phyloP scores from a whole-genome alignment of 2,329 filamentous ascomycete genomes.

The Pseudodiploospora longispora region DNA sequence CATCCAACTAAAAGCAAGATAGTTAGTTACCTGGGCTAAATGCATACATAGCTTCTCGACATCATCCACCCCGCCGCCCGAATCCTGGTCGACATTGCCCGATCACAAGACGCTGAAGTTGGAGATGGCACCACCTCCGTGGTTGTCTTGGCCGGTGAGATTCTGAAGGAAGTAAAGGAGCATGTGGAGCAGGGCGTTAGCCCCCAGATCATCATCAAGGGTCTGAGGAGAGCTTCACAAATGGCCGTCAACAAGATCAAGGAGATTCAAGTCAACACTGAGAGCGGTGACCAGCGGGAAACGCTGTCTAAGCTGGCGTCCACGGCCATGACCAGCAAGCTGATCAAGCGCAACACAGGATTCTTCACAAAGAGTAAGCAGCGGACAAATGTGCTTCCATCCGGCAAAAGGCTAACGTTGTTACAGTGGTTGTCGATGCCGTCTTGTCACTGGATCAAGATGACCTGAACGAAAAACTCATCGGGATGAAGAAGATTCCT shows the following conservation, averaged over 20 bases:
- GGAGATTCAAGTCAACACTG: conserved; percentile 85
- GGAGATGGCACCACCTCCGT: conserved; percentile 97
- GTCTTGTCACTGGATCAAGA: conserved; percentile 93
- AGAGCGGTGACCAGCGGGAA: conserved; percentile 75
- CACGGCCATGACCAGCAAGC: conserved; percentile 98
- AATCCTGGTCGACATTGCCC: conserved; percentile 95
- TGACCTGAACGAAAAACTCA: conserved; percentile 94
- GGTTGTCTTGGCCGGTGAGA: conserved; percentile 93
- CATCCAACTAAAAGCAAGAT: background rate
- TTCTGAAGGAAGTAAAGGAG: conserved; percentile 93
- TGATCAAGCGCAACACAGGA: conserved; percentile 92
- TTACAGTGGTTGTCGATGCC: conserved; percentile 88
- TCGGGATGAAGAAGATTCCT: conserved; percentile 96
- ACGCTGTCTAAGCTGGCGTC: conserved; percentile 83
- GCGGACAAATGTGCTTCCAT: background rate
- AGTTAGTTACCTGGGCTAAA: conserved; percentile 1
- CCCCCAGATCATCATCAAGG: conserved; percentile 96
- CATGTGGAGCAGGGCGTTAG: conserved; percentile 95
- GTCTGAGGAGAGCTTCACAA: conserved; percentile 73
- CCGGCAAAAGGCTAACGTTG: conserved; percentile 13
- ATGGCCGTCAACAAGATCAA: conserved; percentile 99
- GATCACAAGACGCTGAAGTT: conserved; percentile 98
- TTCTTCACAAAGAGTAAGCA: conserved; percentile 91
- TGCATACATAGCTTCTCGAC: conserved; percentile 66
- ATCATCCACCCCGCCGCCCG: conserved; percentile 96